Evolutionary conservation across 805 yeast genomes (phyloP), one percentile per base, ranked within the genome.

Genomic region (Saturnispora sekii): DNA sequence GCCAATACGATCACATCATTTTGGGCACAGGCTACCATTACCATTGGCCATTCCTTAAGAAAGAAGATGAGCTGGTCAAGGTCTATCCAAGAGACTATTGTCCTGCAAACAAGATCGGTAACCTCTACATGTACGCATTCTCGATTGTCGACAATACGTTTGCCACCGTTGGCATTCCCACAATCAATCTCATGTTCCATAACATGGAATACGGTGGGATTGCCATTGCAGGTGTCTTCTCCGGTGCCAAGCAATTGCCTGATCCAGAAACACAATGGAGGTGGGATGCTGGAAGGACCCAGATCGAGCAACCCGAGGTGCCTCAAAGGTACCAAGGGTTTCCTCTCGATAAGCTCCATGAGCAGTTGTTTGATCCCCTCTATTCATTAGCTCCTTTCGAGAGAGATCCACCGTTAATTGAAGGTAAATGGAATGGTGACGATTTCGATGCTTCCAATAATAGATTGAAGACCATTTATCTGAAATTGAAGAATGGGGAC

Each of bases 211-310:
- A 71, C 2, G 60, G 66, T 39, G 74, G 77, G 1, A 72, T 76
- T n/a, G 77, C 79, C 0, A 61, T 76, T 41, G 75, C 77, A 12
- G 80, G 80, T n/a, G 70, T 73, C 4, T 76, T 78, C 76, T 63
- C 76, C 2, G 66, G 67, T 12, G 60, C 61, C 28, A 59, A 55
- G 21, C 11, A 49, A 10, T 54, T 74, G 21, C 79, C 80, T 1
- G 36, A 66, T 0, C 48, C 54, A 12, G 64, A 64, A 26, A 71
- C 66, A 18, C 76, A 72, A 53, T 45, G 43, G 15, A 46, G 53
- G 8, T 68, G 72, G 57, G 50, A 47, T 35, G 53, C 48, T 9
- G 21, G 40, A 14, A 47, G 50, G 29, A 48, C 48, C 4, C 41
- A 47, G 18, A 44, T 48, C 12, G 45, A 26, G 18, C 33, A 50